phyloP scores from a whole-genome alignment of 345 rosid genomes.

The Moricandia arvensis region DNA sequence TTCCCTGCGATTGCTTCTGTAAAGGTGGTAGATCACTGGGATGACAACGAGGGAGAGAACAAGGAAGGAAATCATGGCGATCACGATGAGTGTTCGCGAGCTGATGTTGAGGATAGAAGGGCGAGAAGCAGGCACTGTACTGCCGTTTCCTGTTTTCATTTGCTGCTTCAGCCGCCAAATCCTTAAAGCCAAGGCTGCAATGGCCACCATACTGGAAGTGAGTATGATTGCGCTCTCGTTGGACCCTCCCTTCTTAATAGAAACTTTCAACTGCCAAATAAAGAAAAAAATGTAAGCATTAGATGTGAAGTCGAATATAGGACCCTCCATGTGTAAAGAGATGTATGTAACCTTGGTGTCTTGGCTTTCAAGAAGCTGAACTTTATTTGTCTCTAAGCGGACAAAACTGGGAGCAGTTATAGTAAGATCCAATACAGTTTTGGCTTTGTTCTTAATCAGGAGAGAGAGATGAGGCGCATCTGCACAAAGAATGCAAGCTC shows the following conservation, averaged over 20 bases:
- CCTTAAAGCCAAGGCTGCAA: constrained; percentile 66
- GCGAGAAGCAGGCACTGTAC: constrained; percentile 26
- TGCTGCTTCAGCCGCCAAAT: constrained; percentile 30
- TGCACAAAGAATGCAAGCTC: constrained; percentile 17
- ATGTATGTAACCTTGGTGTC: constrained; percentile 33
- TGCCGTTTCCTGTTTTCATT: constrained; percentile 39
- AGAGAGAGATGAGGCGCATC: constrained; percentile 72
- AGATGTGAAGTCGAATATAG: too few species aligned
- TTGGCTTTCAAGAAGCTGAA: constrained; percentile 52
- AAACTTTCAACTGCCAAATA: constrained; percentile 57
- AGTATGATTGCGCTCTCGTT: constrained; percentile 43
- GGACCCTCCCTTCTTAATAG: constrained; percentile 40
- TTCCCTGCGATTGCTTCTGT: constrained; percentile 35
- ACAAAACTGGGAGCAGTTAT: constrained; percentile 61
- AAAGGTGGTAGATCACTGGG: constrained; percentile 44
- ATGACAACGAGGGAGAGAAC: constrained; percentile 46
- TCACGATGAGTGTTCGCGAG: constrained; percentile 36
- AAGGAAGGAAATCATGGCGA: constrained; percentile 40
- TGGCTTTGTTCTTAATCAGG: constrained; percentile 66
- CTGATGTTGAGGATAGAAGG: constrained; percentile 36
- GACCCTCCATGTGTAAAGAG: too few species aligned
- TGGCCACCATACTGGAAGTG: constrained; percentile 43
- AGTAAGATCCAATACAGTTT: constrained; percentile 43
- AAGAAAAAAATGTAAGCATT: background rate
- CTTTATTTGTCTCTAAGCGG: constrained; percentile 43